Evolutionary conservation across 148 eudicot species (phyloP), one percentile per base, ranked within the genome.

Genomic region (Rhododendron henanense): DNA sequence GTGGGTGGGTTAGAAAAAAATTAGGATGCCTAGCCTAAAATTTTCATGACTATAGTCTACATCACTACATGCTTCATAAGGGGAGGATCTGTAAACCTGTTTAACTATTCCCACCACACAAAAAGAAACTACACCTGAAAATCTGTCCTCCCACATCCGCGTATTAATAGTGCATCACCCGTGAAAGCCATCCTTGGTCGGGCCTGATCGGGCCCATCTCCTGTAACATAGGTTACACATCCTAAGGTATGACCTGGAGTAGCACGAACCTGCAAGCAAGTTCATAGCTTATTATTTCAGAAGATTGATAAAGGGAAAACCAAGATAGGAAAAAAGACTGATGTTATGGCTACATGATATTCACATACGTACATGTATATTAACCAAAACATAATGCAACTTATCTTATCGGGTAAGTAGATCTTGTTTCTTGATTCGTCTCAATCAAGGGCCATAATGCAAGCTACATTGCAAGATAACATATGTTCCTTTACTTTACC

Each of bases 121-220:
- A 25, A 23, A 84, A 88, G 65, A 83, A 59, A 83, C 35, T 81
- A 50, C 81, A 96, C 98, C 98, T 95, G 99, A 84, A 97, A 97
- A 91, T 97, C 99, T 28, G 99, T 97, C 89, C 99, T 92, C 44
- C 99, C 99, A 92, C 99, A 97, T 75, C 98, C 99, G 57, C 99
- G 95, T 87, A 97, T 95, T 73, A 97, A 89, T 55, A 97, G 82
- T 74, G 98, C 93, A 89, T 97, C 99, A 33, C 99, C 99, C 25
- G 99, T 97, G 79, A 97, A 97, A 73, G 98, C 99, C 93, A 97
- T 93, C 89, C 98, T 93, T 81, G 96, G 98, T 78, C 93, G 94
- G 87, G 95, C 98, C 84, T 95, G 99, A 87, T 92, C 87, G 67
- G 93, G 90, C 81, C 93, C 98, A 88, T 95, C 98, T 81, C 98